Base-by-base conservation (phyloP, 345 rosid species). In the Gossypium stocksii region DNA sequence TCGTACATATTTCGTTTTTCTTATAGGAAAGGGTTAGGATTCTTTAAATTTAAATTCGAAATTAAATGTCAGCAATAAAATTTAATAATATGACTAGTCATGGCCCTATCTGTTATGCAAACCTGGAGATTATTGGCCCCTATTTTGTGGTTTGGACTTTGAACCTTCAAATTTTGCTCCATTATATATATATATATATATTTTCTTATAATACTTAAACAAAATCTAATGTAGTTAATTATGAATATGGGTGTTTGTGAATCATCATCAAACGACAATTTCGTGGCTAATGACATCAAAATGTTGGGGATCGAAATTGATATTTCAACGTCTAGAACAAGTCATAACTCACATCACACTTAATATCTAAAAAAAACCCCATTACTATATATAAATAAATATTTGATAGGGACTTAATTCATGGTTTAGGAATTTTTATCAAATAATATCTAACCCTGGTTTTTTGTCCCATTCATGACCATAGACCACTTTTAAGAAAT, bases 121-220 rank as follows among this genome's bases (percentile, higher is more conserved):
- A 43, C 20, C 68, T 58, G 20, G 61, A 60, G 75, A 44, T 66
- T 64, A 75, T 65, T 53, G 54, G 69, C 51, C 85, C 87, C 27
- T 69, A 74, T 82, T 82, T 87, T 81, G 73, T 72, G 91, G 91
- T 80, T 83, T 83, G 78, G 84, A 85, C 88, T 89, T 54, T 2
- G 4, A 3, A 48, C 41, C 41, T 87, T 83, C 89, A 89, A 89
- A 66, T 76, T 11, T 41, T 89, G 93, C 82, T 72, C 74, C 84
- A 29, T n/a, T n/a, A n/a, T n/a, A n/a, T n/a, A n/a, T n/a, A n/a
- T 29, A 29, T 29, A 27, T 27, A 29, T 29, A 20, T 10, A 1
- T 16, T 58, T 58, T 25, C 51, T 25, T 3, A 16, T 68, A 51
- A 54, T 7, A 49, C 70, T 74, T 62, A 0, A 34, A 48, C 27